Evolutionary conservation across 768 basidiomycete genomes (phyloP), one percentile per base, ranked within the genome.

Genomic region (Strobilomyces confusus): DNA sequence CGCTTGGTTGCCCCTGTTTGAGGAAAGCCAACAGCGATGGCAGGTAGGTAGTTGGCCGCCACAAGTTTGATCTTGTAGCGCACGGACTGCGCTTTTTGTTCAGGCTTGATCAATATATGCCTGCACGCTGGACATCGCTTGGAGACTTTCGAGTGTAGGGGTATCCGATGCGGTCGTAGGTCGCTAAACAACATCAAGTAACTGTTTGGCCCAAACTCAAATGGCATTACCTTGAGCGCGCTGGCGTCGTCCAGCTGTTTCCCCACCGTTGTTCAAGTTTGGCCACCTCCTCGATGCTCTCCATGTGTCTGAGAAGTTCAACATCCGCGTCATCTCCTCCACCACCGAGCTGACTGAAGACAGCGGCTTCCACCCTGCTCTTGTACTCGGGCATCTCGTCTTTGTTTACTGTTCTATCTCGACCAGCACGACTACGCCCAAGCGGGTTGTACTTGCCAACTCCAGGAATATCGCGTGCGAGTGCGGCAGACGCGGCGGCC

Each of bases 21-120:
- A 20, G 89, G 87, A 32, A 91, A 75, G 34, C 79, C 70, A 33
- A 92, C 81, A 7, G 83, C 80, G 30, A 98, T 89, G 3, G 87
- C 81, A 1, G 97, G 97, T 15, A 99, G 77, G 71, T 98, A 98
- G 67, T 89, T 95, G 26, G 91, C 83, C 0, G 95, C 97, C 52
- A 95, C 91, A 47, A 98, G 84, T 71, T 98, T 98, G 72, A 99
- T 98, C 73, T 98, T 98, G 78, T 87, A 98, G 17, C 92, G 83
- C 34, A 90, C 87, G 17, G 91, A 93, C 61, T 93, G 92, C 0
- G 94, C 88, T 67, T 99, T 99, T 65, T 95, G 89, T 68, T 99
- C 97, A 4, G 97, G 97, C 68, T 98, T 97, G 72, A 98, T 97
- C 57, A 99, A 81, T 61, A 98, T 97, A 69, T 98, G 95, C 17